These are phyloP conservation scores for Umbelopsis ramanniana DNA, from an alignment of 192 early-diverging fungal genomes.

Conservation along the genomic window DNA sequence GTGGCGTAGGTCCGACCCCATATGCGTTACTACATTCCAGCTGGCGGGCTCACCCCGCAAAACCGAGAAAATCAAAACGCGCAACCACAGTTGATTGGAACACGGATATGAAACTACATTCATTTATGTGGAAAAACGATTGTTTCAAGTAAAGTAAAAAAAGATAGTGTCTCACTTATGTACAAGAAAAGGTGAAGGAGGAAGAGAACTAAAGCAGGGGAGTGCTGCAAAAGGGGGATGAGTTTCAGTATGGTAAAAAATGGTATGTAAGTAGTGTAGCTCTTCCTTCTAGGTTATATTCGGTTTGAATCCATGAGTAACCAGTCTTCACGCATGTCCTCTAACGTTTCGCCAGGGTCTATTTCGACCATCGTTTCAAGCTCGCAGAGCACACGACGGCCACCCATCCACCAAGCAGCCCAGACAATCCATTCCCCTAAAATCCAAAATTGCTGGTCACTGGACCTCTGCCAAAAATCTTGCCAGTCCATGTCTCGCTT, in stretches of 20 bases:
- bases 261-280: not conserved
- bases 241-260: not conserved
- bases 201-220: not conserved
- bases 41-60: too few relatives aligned
- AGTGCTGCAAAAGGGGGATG: not conserved
- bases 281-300: not conserved
- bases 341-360: not conserved
- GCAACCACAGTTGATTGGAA: not conserved
- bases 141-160: too few relatives aligned
- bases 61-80: not conserved
- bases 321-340: slow-evolving; percentile 7
- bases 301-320: not conserved
- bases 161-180: not conserved
- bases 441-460: slow-evolving; percentile 8
- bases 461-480: slow-evolving; percentile 4
- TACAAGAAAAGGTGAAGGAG: not conserved
- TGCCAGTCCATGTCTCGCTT: slow-evolving; percentile 5
- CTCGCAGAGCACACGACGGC: not conserved
- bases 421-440: slow-evolving; percentile 1
- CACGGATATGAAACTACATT: too few relatives aligned
- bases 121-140: too few relatives aligned
- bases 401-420: slow-evolving; percentile 3
- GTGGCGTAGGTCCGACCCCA: too few relatives aligned
- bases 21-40: too few relatives aligned
- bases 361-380: not conserved